Base-by-base conservation (phyloP, 1,284 basidiomycete genomes). In the Ganoderma meredithae region DNA sequence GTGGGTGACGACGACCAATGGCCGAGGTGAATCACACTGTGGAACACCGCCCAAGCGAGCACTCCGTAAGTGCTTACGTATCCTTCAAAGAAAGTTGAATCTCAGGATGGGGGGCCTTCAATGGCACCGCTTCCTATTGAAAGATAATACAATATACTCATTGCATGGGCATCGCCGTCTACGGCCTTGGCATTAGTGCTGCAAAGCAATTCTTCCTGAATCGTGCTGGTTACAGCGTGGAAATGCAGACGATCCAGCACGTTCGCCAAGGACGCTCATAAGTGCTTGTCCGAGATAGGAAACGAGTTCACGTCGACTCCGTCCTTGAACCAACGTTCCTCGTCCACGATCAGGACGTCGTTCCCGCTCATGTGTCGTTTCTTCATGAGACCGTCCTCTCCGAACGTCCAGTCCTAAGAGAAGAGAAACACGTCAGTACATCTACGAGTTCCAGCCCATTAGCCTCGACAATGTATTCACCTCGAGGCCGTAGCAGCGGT, bases 351-450 rank as follows among this genome's bases (percentile, higher is more conserved):
- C 22, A 81, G 67, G 19, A 90, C 78, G 71, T 90, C 88, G 75
- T 89, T 89, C 7, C 84, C 88, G 69, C 82, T 84, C 87, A 88
- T 88, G 78, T 86, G 79, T 10, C 86, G 79, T 74, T 86, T 87
- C 68, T 79, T 77, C 88, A 89, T 89, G 55, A 84, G 79, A 0
- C 88, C 88, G 63, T 84, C 81, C 15, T 81, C 77, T 0, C 78
- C 83, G 74, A 86, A 89, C 5, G 87, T 88, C 88, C 88, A 89
- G 74, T 90, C 87, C 81, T 89, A 73, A 10, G 27, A 31, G 27
- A 31, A 31, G 2, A 31, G 33, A 8, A 3, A n/a, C n/a, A 10
- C 19, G 36, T 33, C 25, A 40, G 1, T 13, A 31, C 3, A 17
- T 17, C 33, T 3, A 12, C 33, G n/a, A 22, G 15, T 15, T 19